Evolutionary conservation across 345 rosid species (phyloP), one percentile per base, ranked within the genome.

Genomic region (Dipteronia dyeriana): DNA sequence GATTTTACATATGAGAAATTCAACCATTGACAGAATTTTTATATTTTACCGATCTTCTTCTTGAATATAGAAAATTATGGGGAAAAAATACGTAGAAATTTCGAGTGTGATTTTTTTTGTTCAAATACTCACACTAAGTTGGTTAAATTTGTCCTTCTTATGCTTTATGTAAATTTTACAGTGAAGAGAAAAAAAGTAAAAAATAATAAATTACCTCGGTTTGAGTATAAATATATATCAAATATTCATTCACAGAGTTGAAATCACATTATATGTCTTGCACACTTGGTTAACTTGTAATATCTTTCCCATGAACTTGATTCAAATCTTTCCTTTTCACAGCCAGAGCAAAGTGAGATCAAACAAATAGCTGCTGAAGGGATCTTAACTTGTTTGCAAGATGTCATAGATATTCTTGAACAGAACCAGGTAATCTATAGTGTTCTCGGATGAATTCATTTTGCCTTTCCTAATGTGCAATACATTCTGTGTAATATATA

Each of bases 301-400:
- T 23, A n/a, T 66, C 45, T 57, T 43, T 61, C 0, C 2, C 34
- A 41, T 34, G 78, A 73, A 66, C 68, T 74, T 82, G 25, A 68
- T 66, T 26, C 76, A 9, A 65, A 39, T 60, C 62, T 75, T 80
- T 45, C 74, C 31, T 76, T 81, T 77, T 73, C 77, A 87, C 92
- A 93, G 99, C 98, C 99, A 12, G 93, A 88, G 73, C 78, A 88
- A 80, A 86, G 86, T 11, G 94, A 94, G 85, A 86, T 92, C 57
- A 90, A 88, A 81, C 84, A 85, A 82, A 87, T 96, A 78, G 97
- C 97, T 69, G 90, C 95, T 22, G 88, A 89, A 84, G 98, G 99
- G 78, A 88, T 96, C 82, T 82, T 92, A 75, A 91, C 94, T 66
- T 96, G 98, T 78, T 90, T 96, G 77, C 97, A 91, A 82, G 98